These are phyloP conservation scores for Xylariaceae sp. DNA, from an alignment of 2,329 filamentous ascomycete genomes.

Conservation along the genomic window DNA sequence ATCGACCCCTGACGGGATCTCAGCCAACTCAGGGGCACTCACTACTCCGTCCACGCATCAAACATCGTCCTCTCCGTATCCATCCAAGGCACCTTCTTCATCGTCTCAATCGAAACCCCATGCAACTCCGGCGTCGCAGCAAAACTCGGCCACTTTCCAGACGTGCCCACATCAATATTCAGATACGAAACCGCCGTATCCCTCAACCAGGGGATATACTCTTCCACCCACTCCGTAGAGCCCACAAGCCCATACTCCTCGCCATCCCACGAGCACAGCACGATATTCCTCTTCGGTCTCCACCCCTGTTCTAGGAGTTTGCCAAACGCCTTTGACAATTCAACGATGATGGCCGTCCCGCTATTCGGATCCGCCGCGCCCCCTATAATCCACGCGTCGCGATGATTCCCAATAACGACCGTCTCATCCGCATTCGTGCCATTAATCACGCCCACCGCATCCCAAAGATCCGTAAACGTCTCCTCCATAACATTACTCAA, in stretches of 20 bases:
- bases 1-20: background rate
- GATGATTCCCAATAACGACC: constrained; percentile 72
- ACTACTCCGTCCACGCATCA: constrained; percentile 37
- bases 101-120: constrained; percentile 56
- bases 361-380: constrained; percentile 81
- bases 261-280: constrained; percentile 67
- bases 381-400: constrained; percentile 80
- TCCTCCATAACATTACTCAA: constrained; percentile 66
- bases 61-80: constrained; percentile 37
- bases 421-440: constrained; percentile 71
- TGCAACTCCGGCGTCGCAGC: constrained; percentile 63
- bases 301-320: constrained; percentile 66
- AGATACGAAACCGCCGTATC: constrained; percentile 69
- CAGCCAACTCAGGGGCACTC: background rate
- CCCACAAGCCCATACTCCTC: constrained; percentile 78
- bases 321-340: constrained; percentile 68
- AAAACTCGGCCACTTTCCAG: constrained; percentile 53
- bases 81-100: constrained; percentile 58
- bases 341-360: constrained; percentile 70
- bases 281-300: constrained; percentile 73
- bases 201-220: constrained; percentile 70
- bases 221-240: constrained; percentile 82
- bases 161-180: constrained; percentile 68
- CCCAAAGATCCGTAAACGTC: constrained; percentile 64
- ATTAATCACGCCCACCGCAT: constrained; percentile 76